Percentiles rank a stretch among this genome's conserved stretches.
Evolutionary conservation across 2,329 filamentous ascomycete genomes (phyloP).

Genomic region (Orbilia quercus): DNA sequence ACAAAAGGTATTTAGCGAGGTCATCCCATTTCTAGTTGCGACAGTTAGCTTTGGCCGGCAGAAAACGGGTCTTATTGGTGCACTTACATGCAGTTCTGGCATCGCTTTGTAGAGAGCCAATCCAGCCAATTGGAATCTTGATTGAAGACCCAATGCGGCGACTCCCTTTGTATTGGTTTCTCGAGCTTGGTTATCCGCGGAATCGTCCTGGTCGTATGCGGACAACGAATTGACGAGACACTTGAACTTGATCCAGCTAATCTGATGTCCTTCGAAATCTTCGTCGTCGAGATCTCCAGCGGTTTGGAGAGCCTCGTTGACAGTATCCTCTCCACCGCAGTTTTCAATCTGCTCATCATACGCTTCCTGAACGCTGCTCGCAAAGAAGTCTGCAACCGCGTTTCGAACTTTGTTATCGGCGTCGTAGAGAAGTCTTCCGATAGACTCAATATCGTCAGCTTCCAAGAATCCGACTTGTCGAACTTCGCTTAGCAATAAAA

Average conservation of each 20-base stretch:
- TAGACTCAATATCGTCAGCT: conserved; percentile 86
- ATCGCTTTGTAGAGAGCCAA: conserved; percentile 49
- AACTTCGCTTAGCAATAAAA: conserved; percentile 83
- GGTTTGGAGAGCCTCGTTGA: conserved; percentile 77
- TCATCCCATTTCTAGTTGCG: conserved; percentile 78
- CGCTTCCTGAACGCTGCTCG: conserved; percentile 83
- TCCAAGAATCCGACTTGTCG: conserved; percentile 87
- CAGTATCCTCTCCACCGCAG: conserved; percentile 79
- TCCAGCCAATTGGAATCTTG: conserved; percentile 49
- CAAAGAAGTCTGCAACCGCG: conserved; percentile 89
- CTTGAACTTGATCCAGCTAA: conserved; percentile 91
- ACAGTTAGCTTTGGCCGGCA: conserved; percentile 15
- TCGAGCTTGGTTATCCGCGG: conserved; percentile 56
- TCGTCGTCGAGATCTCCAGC: conserved; percentile 75
- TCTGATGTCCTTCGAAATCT: conserved; percentile 78
- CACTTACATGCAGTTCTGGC: conserved; percentile 47
- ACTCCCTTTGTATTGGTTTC: conserved; percentile 62
- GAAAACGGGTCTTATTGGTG: neutral
- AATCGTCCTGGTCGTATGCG: conserved; percentile 76
- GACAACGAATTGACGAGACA: conserved; percentile 85
- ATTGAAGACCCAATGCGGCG: conserved; percentile 55
- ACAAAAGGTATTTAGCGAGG: conserved; percentile 87
- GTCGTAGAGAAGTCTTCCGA: conserved; percentile 90
- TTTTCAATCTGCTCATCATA: conserved; percentile 84
- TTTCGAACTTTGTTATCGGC: conserved; percentile 84